Base-by-base conservation (phyloP, 768 basidiomycete genomes). In the Chalciporus chontae region DNA sequence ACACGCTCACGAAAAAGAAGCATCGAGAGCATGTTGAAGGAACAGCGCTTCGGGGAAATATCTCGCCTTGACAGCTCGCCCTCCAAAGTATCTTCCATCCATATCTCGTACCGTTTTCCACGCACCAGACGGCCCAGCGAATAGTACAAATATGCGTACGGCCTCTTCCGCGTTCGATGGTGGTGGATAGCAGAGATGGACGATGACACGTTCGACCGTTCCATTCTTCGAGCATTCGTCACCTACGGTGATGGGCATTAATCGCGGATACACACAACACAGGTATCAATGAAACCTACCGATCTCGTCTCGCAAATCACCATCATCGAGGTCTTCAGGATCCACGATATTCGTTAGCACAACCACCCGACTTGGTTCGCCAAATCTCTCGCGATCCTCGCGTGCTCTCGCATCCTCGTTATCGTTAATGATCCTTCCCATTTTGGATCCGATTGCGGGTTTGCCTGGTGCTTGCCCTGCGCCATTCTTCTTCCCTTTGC, bases 51-150 rank as follows among this genome's bases (percentile, higher is more conserved):
- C 90, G 0, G 85, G 73, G 62, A 85, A 94, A 64, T 94, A 94
- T 58, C 86, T 74, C 37, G 92, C 92, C 39, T 86, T 75, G 26
- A 95, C 89, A 14, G 78, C 77, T 55, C 86, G 77, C 9, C 95
- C 95, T 11, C 89, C 94, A 62, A 97, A 98, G 64, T 80, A 95
- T 24, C 94, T 77, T 18, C 93, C 95, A 59, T 98, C 92, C 45
- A 97, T 76, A 65, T 95, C 93, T 42, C 92, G 81, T 3, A 94
- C 90, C 0, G 92, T 94, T 69, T 92, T 91, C 94, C 94, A 98
- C 6, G 94, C 95, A 10, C 92, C 95, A 0, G 80, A 94, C 5
- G 90, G 90, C 1, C 94, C 95, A 0, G 84, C 83, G 61, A 95
- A 98, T 45, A 89, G 72, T 14, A 97, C 87, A 63, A 96, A 98